Conservation (phyloP, 2,329 filamentous ascomycete species). For the Aspergillus phoenicis region DNA sequence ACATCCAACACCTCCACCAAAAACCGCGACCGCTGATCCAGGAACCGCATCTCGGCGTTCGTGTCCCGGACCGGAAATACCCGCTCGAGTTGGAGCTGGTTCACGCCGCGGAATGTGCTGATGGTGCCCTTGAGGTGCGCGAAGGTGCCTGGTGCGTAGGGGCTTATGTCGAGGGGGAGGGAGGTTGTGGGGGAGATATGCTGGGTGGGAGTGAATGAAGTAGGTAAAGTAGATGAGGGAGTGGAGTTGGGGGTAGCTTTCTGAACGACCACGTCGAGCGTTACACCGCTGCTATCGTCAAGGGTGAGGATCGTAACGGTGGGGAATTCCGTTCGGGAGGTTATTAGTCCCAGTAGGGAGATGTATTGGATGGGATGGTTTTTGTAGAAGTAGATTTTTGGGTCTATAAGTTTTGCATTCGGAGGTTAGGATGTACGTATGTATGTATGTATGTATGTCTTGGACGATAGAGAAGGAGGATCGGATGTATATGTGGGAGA, state of each 20-base stretch:
- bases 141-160: slow-evolving; percentile 53
- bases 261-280: slow-evolving; percentile 57
- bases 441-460: no score
- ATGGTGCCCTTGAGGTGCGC: slow-evolving; percentile 62
- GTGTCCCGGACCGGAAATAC: slow-evolving; percentile 54
- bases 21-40: slow-evolving; percentile 55
- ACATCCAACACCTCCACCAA: slow-evolving; percentile 52
- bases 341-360: slow-evolving; percentile 69
- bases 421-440: no score
- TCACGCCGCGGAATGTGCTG: slow-evolving; percentile 51
- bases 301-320: slow-evolving; percentile 57
- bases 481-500: neutral
- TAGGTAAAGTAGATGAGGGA: no score
- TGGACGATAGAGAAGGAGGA: neutral
- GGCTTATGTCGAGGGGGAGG: slow-evolving; percentile 48
- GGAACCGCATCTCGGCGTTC: slow-evolving; percentile 57
- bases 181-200: slow-evolving; percentile 33
- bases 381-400: slow-evolving; percentile 64
- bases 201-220: neutral
- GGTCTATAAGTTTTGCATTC: slow-evolving; percentile 40
- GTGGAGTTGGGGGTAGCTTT: slow-evolving; percentile 23
- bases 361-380: slow-evolving; percentile 80
- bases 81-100: slow-evolving; percentile 59
- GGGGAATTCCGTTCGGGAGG: slow-evolving; percentile 60
- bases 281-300: slow-evolving; percentile 64